phyloP scores from a whole-genome alignment of 2,329 filamentous ascomycete genomes.

The Septoria petroselini region DNA sequence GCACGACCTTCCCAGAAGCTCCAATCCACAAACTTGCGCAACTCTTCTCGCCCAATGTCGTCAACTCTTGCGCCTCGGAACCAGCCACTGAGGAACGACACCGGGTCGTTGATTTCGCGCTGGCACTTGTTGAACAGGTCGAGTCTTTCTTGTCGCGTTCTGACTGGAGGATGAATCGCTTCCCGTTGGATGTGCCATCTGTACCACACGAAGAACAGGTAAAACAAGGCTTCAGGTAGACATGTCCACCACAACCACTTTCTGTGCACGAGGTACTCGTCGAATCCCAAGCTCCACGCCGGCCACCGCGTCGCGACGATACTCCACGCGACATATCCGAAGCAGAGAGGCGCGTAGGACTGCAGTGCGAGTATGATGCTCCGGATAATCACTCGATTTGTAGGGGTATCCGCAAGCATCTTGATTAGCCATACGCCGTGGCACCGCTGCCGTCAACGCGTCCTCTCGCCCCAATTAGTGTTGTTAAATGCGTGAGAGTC shows the following conservation, averaged over 20 bases:
- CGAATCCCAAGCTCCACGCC: constrained; percentile 16
- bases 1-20: constrained; percentile 61
- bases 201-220: constrained; percentile 54
- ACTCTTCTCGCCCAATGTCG: constrained; percentile 64
- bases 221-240: constrained; percentile 55
- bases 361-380: constrained; percentile 24
- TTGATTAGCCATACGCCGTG: constrained; percentile 11
- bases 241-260: constrained; percentile 44
- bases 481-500: neutral
- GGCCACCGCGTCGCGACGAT: constrained; percentile 12
- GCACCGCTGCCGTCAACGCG: neutral
- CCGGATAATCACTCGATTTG: constrained; percentile 26
- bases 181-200: constrained; percentile 51
- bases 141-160: constrained; percentile 50
- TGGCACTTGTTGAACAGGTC: constrained; percentile 58
- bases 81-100: constrained; percentile 61
- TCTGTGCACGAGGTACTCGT: constrained; percentile 23
- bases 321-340: constrained; percentile 27
- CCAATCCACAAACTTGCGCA: constrained; percentile 66
- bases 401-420: constrained; percentile 28
- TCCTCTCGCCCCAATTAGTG: neutral
- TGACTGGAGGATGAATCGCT: constrained; percentile 49
- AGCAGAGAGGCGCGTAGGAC: constrained; percentile 24
- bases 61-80: constrained; percentile 58
- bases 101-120: constrained; percentile 53